Evolutionary conservation across 139 green algal species (phyloP).

Genomic region (Volvox reticuliferus): DNA sequence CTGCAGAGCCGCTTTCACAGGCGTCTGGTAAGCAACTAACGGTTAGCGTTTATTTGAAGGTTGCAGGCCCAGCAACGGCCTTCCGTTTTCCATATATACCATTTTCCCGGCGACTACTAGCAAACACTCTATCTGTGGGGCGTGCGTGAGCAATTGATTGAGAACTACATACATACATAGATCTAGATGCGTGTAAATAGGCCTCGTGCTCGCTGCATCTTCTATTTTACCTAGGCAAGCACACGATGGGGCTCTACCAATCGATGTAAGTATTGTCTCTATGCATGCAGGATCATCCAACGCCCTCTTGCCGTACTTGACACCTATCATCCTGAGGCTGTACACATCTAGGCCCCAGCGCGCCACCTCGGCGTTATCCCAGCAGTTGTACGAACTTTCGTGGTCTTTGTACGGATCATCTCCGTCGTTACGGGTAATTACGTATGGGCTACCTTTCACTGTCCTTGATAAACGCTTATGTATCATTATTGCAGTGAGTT

Average conservation of each 20-base stretch:
- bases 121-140: too few relatives aligned
- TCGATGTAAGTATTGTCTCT: not conserved
- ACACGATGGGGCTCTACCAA: not conserved
- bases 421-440: not conserved
- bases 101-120: too few relatives aligned
- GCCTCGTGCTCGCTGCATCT: too few relatives aligned
- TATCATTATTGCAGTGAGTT: too few relatives aligned
- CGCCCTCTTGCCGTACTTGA: slow-evolving; percentile 15
- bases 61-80: too few relatives aligned
- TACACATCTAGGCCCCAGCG: not conserved
- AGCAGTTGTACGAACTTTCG: slow-evolving; percentile 6
- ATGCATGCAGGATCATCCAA: not conserved
- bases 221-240: too few relatives aligned
- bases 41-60: too few relatives aligned
- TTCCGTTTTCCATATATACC: too few relatives aligned
- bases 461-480: too few relatives aligned
- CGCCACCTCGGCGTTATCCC: not conserved
- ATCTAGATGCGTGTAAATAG: too few relatives aligned
- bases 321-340: not conserved
- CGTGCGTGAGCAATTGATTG: not conserved
- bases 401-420: not conserved
- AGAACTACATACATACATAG: too few relatives aligned
- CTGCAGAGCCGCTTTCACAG: not conserved
- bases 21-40: not conserved
- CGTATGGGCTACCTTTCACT: too few relatives aligned